Evolutionary conservation across 495 filamentous ascomycete genomes (phyloP), one percentile per base, ranked within the genome.

Genomic region (Lasiosphaeriaceae sp.): DNA sequence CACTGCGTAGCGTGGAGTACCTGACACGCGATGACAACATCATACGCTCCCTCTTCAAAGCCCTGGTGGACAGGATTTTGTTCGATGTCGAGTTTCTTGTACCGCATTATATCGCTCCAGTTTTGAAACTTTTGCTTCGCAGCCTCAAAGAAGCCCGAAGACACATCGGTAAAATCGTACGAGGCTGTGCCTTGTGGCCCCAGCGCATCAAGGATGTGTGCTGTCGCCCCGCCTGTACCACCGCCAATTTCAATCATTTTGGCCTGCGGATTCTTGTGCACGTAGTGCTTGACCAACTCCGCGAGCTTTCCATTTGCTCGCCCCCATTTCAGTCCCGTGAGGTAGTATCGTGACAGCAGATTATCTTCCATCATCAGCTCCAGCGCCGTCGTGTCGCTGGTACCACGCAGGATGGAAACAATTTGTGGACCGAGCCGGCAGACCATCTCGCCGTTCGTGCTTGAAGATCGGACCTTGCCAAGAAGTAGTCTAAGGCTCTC

Each of bases 111-210:
- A 2, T 59, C 57, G 2, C 46, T 53, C 68, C 66, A 76, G 1
- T 69, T 57, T 14, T 56, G 56, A 39, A 83, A 79, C 22, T 70
- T 72, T 14, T 80, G 68, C 47, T 74, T 64, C 0, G 80, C 82
- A 11, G 66, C 60, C 22, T 71, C 72, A 54, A 85, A 79, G 60
- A 83, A 85, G 0, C 72, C 79, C 1, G 74, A 61, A 0, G 76
- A 80, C 3, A 83, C 74, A 55, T 84, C 75, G 0, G 82, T 82
- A 59, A 71, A 82, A 20, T 77, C 77, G 55, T 83, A 83, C 0
- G 65, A 70, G n/a, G 52, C 59, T 2, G 53, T 51, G 1, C 54
- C 57, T 16, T 14, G 2, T 47, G 22, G 50, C 16, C 67, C 65
- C 11, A 80, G 60, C 2, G 66, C 67, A 0, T 73, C 52, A 5